These are phyloP conservation scores for Penicillium canescens DNA, from an alignment of 495 filamentous ascomycete species.

Conservation along the genomic window DNA sequence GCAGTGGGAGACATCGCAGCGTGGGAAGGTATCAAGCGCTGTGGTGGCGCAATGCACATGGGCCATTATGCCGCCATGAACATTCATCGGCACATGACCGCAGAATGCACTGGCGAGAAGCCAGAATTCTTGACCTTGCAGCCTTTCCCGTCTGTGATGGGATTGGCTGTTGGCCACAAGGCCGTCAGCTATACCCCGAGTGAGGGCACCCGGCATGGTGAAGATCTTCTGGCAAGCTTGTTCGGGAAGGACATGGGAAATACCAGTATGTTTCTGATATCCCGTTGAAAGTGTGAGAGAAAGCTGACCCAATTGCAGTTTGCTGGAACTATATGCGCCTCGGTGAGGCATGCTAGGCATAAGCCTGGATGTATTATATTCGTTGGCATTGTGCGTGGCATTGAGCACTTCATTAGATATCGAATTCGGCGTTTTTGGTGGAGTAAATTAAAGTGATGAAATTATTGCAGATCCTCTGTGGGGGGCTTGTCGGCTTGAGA, in stretches of 20 bases:
- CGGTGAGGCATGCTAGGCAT: constrained; percentile 27
- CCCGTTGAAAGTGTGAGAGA: not conserved
- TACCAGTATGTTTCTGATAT: constrained; percentile 35
- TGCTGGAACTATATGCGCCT: constrained; percentile 58
- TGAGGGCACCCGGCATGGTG: constrained; percentile 52
- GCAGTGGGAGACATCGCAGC: constrained; percentile 47
- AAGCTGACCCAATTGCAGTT: constrained; percentile 37
- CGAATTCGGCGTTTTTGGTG: no score
- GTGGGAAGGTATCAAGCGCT: constrained; percentile 72
- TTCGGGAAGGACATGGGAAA: constrained; percentile 70
- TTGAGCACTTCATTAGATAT: no score
- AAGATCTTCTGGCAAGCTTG: constrained; percentile 57
- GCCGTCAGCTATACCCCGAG: constrained; percentile 59
- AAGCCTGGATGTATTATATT: not conserved
- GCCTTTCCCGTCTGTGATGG: constrained; percentile 62
- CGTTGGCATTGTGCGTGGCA: no score
- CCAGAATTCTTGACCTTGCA: constrained; percentile 46
- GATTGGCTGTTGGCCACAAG: constrained; percentile 63
- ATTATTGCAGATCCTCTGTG: no score
- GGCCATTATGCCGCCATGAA: constrained; percentile 61
- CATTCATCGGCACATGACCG: constrained; percentile 58
- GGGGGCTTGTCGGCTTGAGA: not conserved
- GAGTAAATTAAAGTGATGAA: no score
- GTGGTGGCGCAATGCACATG: constrained; percentile 67
- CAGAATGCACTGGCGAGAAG: constrained; percentile 28